Evolutionary conservation across 495 filamentous ascomycete species (phyloP).

Genomic region (Pseudomonodictys pantanalensis): DNA sequence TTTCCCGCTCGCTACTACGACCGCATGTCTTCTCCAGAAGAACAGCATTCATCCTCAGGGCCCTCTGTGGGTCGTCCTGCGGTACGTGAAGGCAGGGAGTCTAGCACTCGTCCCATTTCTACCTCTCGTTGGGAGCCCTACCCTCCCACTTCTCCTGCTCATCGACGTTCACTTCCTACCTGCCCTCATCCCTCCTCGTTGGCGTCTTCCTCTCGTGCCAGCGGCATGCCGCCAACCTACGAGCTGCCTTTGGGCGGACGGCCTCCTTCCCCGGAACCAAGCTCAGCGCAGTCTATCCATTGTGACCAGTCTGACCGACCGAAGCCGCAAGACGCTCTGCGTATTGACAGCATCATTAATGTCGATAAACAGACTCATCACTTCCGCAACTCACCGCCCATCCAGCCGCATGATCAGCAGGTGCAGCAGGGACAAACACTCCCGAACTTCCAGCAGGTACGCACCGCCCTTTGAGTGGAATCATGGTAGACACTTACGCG

Average conservation of each 20-base stretch:
- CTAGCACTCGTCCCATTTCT: not conserved
- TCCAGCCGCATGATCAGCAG: conserved; percentile 19
- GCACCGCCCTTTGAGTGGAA: not conserved
- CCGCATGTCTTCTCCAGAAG: conserved; percentile 6
- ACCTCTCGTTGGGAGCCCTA: not conserved
- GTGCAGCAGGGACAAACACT: not conserved
- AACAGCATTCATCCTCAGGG: not conserved
- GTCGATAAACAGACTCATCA: conserved; percentile 6
- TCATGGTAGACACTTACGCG: not conserved
- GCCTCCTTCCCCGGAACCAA: too few species aligned
- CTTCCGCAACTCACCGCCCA: conserved; percentile 21
- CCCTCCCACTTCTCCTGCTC: not conserved
- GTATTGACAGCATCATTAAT: not conserved
- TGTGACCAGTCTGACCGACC: conserved; percentile 3
- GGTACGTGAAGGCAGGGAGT: conserved; percentile 22
- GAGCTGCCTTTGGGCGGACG: too few species aligned
- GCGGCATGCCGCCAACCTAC: too few species aligned
- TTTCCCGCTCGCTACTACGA: conserved; percentile 9
- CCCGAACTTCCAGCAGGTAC: conserved; percentile 20
- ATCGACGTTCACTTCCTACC: not conserved
- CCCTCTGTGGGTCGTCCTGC: conserved; percentile 6
- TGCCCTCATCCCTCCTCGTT: not conserved
- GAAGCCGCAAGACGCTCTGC: too few species aligned
- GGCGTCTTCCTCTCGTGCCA: too few species aligned
- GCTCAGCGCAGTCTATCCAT: not conserved